A percentile compares a stretch with the other conserved stretches of the same genome.
Evolutionary conservation across 768 basidiomycete species (phyloP).

Genomic region (Serpula lacrymans): DNA sequence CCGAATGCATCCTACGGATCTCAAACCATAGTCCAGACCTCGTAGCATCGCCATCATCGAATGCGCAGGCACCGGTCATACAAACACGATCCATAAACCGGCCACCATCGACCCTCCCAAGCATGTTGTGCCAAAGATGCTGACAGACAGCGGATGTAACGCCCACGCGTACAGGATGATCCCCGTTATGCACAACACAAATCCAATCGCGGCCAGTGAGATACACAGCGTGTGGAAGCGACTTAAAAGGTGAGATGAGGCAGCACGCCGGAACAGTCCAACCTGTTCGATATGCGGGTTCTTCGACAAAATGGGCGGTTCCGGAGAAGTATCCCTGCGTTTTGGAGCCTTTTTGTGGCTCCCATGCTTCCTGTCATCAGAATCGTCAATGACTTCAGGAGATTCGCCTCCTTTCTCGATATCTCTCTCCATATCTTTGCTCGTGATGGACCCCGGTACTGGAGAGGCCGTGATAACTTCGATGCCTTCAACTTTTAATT

Average conservation of each 20-base stretch:
- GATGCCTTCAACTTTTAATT: slow-evolving; percentile 34
- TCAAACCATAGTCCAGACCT: no score
- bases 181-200: slow-evolving; percentile 47
- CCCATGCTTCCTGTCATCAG: no score
- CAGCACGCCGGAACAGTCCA: slow-evolving; percentile 39
- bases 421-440: slow-evolving; percentile 14
- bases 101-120: slow-evolving; percentile 33
- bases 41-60: no score
- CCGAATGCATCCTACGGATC: no score
- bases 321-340: slow-evolving; percentile 7
- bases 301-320: slow-evolving; percentile 34
- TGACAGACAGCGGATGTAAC: slow-evolving; percentile 40
- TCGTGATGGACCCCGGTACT: slow-evolving; percentile 5
- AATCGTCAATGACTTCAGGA: neutral
- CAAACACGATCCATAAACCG: slow-evolving; percentile 4
- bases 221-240: slow-evolving; percentile 50
- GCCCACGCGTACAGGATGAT: slow-evolving; percentile 53
- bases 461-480: slow-evolving; percentile 21
- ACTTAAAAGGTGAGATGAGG: slow-evolving; percentile 42
- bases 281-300: slow-evolving; percentile 53
- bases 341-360: neutral
- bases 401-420: slow-evolving; percentile 1
- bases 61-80: no score
- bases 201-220: slow-evolving; percentile 42
- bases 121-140: slow-evolving; percentile 39